Percentiles rank a stretch among this genome's conserved stretches.
Evolutionary conservation across 495 filamentous ascomycete genomes (phyloP).

Genomic region (Penicillium fimorum): DNA sequence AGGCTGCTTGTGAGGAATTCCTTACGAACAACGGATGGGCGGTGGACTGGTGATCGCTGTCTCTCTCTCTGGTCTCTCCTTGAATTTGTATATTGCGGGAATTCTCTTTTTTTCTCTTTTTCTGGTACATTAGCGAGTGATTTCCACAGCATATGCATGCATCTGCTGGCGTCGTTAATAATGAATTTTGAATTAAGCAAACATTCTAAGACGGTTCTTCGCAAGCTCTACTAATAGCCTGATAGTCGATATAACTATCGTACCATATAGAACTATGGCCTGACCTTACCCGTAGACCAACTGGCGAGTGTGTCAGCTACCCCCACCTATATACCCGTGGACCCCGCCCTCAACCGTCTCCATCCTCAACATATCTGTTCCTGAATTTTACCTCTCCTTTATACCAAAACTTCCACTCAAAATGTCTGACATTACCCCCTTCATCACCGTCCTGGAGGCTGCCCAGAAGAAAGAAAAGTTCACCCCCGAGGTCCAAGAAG

Average conservation of each 20-base stretch:
- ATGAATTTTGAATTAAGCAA: background rate
- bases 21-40: constrained; percentile 89
- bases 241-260: no score
- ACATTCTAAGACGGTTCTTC: no score
- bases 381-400: background rate
- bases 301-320: constrained; percentile 27
- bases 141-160: constrained; percentile 14
- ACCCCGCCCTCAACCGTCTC: constrained; percentile 22
- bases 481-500: constrained; percentile 33
- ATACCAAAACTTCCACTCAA: constrained; percentile 14
- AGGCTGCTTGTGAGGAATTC: constrained; percentile 80
- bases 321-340: constrained; percentile 5
- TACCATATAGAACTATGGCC: no score
- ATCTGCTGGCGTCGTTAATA: constrained; percentile 15
- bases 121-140: constrained; percentile 26
- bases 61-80: background rate
- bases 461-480: constrained; percentile 34
- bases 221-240: no score
- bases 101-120: constrained; percentile 12
- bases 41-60: constrained; percentile 70
- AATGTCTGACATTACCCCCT: constrained; percentile 36
- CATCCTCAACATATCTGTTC: constrained; percentile 18
- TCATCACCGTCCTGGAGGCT: constrained; percentile 33
- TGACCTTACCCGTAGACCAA: constrained; percentile 13
- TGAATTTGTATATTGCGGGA: background rate